Evolutionary conservation across 495 filamentous ascomycete species (phyloP).

Genomic region (Cenococcum geophilum): DNA sequence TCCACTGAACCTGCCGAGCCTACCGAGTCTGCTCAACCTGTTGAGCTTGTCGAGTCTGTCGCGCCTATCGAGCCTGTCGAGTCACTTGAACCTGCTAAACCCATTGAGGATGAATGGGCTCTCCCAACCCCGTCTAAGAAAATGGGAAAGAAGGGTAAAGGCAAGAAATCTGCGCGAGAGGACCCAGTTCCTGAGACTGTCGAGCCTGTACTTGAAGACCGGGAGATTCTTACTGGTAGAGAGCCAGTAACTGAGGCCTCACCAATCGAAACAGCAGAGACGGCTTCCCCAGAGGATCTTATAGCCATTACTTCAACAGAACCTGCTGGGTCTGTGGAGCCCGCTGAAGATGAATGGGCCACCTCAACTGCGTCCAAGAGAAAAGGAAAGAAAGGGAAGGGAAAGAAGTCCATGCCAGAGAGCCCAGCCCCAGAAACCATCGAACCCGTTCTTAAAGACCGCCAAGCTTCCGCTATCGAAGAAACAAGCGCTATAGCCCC

Average conservation of each 20-base stretch:
- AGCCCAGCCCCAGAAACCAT: background rate
- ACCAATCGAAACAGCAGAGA: background rate
- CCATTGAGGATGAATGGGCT: background rate
- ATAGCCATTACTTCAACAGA: background rate
- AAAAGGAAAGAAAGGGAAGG: conserved; percentile 13
- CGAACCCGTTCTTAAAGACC: background rate
- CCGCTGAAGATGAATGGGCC: background rate
- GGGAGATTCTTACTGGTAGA: background rate
- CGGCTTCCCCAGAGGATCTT: too few species aligned
- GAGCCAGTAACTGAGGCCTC: too few species aligned
- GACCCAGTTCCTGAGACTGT: background rate
- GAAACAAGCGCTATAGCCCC: background rate
- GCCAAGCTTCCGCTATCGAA: background rate
- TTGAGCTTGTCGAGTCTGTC: too few species aligned
- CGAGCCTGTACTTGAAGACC: background rate
- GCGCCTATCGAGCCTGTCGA: background rate
- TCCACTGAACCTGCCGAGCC: too few species aligned
- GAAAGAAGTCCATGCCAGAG: conserved; percentile 19
- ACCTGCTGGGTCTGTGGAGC: background rate
- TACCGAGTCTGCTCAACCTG: too few species aligned
- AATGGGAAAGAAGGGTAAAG: conserved; percentile 25
- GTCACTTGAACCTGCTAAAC: background rate
- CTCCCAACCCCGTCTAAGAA: conserved; percentile 8
- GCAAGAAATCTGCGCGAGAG: conserved; percentile 22
- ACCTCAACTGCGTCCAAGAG: background rate